Conservation (phyloP, 306 rosid genomes). For the Crataegus laevigata region DNA sequence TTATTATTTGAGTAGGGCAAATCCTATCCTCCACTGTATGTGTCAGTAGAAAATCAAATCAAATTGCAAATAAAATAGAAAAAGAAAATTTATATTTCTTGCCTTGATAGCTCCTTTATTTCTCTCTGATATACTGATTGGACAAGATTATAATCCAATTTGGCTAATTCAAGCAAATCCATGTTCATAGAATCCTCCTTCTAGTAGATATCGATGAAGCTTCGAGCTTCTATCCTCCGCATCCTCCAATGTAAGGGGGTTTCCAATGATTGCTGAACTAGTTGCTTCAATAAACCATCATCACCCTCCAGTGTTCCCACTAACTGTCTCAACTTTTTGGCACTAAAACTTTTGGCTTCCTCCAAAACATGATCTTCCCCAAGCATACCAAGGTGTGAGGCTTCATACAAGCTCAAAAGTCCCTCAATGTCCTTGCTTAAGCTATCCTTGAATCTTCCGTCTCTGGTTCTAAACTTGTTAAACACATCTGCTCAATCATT, state of each 20-base stretch:
- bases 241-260: conserved; percentile 17
- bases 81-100: background rate
- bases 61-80: background rate
- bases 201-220: conserved; percentile 13
- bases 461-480: background rate
- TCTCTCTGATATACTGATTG: conserved; percentile 19
- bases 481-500: conserved; percentile 6
- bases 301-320: background rate
- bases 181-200: background rate
- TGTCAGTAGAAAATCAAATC: too few species aligned
- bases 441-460: conserved; percentile 10
- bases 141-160: conserved; percentile 29
- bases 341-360: conserved; percentile 17
- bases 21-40: too few species aligned
- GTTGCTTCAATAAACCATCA: background rate
- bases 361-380: conserved; percentile 21
- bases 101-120: conserved; percentile 18
- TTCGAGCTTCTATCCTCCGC: conserved; percentile 19
- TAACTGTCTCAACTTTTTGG: background rate
- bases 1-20: too few species aligned
- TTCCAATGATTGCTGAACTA: conserved; percentile 5
- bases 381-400: conserved; percentile 17
- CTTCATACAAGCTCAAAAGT: conserved; percentile 27
- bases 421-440: conserved; percentile 15
- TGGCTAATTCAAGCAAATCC: conserved; percentile 22